Evolutionary conservation across 2,329 filamentous ascomycete species (phyloP).

Genomic region (Hirsutella minnesotensis): DNA sequence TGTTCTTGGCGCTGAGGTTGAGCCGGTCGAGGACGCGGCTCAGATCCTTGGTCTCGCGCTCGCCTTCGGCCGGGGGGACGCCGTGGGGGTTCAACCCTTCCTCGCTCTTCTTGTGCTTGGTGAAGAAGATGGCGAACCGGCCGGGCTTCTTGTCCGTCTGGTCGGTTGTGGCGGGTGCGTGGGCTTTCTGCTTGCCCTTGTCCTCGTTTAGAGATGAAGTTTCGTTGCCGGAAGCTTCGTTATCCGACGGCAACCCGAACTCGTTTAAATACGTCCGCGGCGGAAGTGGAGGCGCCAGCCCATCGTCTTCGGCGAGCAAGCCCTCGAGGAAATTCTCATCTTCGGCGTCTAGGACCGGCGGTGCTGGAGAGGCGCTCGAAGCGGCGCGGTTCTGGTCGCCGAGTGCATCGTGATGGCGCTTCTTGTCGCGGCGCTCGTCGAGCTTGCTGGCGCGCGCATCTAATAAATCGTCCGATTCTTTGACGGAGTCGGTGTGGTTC

Average conservation of each 20-base stretch:
- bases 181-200: conserved; percentile 4
- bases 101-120: conserved; percentile 27
- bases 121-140: conserved; percentile 23
- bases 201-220: no score
- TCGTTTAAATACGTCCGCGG: conserved; percentile 39
- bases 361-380: conserved; percentile 1
- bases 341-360: conserved; percentile 39
- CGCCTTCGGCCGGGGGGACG: conserved; percentile 27
- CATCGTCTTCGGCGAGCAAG: conserved; percentile 32
- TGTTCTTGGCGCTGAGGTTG: conserved; percentile 73
- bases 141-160: conserved; percentile 19
- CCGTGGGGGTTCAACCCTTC: conserved; percentile 21
- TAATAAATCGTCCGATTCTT: conserved; percentile 2
- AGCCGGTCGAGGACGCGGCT: conserved; percentile 70
- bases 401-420: conserved; percentile 4
- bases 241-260: conserved; percentile 32
- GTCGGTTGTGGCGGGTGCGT: no score
- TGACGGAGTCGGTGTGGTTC: conserved; percentile 7
- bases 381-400: conserved; percentile 2
- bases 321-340: conserved; percentile 48
- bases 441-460: background rate
- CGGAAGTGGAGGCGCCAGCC: conserved; percentile 41
- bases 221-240: conserved; percentile 13
- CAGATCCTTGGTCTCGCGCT: conserved; percentile 57
- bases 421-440: conserved; percentile 2